Base-by-base conservation (phyloP, 2,329 filamentous ascomycete species). In the Chrysoporthe puriensis region DNA sequence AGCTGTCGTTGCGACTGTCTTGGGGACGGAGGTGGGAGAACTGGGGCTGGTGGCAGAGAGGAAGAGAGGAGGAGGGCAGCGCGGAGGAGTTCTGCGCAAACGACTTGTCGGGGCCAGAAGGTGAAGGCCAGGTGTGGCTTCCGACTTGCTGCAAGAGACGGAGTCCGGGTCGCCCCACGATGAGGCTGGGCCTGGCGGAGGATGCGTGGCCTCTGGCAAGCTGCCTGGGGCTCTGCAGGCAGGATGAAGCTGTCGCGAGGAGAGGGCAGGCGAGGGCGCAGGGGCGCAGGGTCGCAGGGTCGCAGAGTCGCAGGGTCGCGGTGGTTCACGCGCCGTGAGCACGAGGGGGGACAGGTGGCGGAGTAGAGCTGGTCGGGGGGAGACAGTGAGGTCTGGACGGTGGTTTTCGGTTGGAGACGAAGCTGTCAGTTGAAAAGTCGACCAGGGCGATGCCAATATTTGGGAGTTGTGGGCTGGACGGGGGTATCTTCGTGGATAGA, bases 231-330 rank as follows among this genome's bases (percentile, higher is more conserved):
- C 9, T 57, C 7, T 54, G 50, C 6, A 52, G 13, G 26, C 43
- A 32, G 43, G 21, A 34, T 44, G 59, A 61, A 61, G 59, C 59
- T 61, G 59, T 48, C 43, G 18, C 43, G 43, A 43, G 40, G 58
- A 9, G 32, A n/a, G 32, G 57, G 57, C 40, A 26, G n/a, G n/a
- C n/a, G 21, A 54, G 50, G n/a, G 18, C 34, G n/a, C 57, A 44
- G 42, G 21, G 3, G 36, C 26, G 59, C 59, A 61, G n/a, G 42
- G 40, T 34, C 21, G 34, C 56, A n/a, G 40, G 11, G 11, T 18
- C 21, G 32, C 34, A 11, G n/a, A 32, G 21, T 13, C 21, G 52
- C 52, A 36, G 34, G 8, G 34, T 9, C n/a, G 54, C 54, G 32
- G 54, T 16, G 11, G 34, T 57, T 21, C 50, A 32, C 14, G 9